Conservation (phyloP, 768 basidiomycete genomes). For the Termitomyces sp. region DNA sequence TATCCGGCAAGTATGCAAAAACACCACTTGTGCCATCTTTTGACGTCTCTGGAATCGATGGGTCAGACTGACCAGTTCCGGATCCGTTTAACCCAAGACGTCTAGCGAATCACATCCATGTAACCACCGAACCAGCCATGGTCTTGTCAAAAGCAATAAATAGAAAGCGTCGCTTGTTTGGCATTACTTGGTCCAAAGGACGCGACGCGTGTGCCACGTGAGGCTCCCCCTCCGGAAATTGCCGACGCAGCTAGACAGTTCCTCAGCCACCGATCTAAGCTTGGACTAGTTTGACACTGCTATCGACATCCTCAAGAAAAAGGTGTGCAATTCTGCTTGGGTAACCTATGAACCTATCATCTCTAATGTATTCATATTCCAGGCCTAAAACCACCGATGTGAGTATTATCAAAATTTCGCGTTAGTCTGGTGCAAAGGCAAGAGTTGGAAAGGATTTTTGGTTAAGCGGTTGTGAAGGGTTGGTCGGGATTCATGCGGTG, state of each 20-base stretch:
- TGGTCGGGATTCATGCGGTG: neutral
- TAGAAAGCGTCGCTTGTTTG: neutral
- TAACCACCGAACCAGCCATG: neutral
- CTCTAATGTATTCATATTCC: slow-evolving; percentile 1
- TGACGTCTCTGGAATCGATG: neutral
- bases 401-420: slow-evolving; percentile 17
- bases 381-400: slow-evolving; percentile 22
- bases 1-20: neutral
- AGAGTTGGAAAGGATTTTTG: neutral
- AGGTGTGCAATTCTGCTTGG: slow-evolving; percentile 11
- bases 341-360: slow-evolving; percentile 1
- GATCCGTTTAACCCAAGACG: too few species aligned
- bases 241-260: slow-evolving; percentile 33
- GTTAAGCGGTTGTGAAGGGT: neutral
- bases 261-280: slow-evolving; percentile 26
- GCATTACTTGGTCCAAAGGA: neutral
- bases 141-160: neutral
- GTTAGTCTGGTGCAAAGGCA: neutral
- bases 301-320: slow-evolving; percentile 54
- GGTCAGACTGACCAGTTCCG: neutral
- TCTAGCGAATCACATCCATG: neutral
- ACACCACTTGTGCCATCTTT: neutral
- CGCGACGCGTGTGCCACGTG: slow-evolving; percentile 9
- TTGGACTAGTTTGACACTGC: slow-evolving; percentile 34
- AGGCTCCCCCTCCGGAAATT: slow-evolving; percentile 14